Evolutionary conservation across 805 yeast genomes (phyloP), one percentile per base, ranked within the genome.

Genomic region (Brettanomyces bruxellensis): DNA sequence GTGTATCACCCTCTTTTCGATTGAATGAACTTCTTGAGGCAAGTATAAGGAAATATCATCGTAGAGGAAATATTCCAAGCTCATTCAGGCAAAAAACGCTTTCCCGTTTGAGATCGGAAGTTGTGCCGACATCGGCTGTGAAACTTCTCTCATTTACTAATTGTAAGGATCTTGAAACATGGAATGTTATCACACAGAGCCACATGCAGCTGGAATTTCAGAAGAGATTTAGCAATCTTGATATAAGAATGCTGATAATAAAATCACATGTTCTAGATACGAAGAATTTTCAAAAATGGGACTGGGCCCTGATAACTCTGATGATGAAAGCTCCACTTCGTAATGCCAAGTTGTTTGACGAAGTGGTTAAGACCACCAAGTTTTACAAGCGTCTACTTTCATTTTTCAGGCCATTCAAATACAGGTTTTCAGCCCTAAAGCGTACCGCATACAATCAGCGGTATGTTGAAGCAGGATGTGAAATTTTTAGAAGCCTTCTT

Each of bases 391-490:
- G 96, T 47, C 61, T 93, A 25, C 62, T 90, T 55, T 86, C 95
- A 2, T 93, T 91, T 60, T 91, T 81, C 60, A 71, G 98, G 45
- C 99, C 99, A 0, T 84, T 90, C 67, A 90, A 95, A 64, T 79
- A 82, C 55, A 69, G 96, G 46, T 91, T 89, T 62, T 70, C 85
- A 6, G 66, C 69, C 25, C 64, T 79, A 41, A 67, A 76, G 48
- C 69, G 69, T 47, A 67, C 79, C 1, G 76, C 72, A 47, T 63
- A 69, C 32, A 73, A 82, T 24, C 72, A 71, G 25, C 72, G 75
- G 49, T 86, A 81, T 53, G 74, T 86, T 11, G 73, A 70, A 44
- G 81, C 85, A 3, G 98, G 96, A 0, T 78, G 89, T 55, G 84
- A 78, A 43, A 71, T 93, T 34, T 68, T 93, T 52, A 80, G 75